These are phyloP conservation scores for Aspergillus egyptiacus DNA, from an alignment of 495 filamentous ascomycete genomes.

Conservation along the genomic window DNA sequence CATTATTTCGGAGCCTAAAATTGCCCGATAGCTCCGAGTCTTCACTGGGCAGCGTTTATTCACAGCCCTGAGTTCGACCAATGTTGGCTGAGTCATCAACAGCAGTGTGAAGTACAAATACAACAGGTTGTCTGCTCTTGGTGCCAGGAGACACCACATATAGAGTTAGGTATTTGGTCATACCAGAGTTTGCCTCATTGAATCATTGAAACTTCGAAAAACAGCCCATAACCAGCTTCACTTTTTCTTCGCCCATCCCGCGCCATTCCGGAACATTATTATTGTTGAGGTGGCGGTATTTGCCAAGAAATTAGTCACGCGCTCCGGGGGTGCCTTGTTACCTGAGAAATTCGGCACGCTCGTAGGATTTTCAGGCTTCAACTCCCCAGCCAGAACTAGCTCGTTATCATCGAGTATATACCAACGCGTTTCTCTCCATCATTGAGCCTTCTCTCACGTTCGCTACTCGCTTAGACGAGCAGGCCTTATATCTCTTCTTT, in stretches of 20 bases:
- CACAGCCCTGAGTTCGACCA: too few species aligned
- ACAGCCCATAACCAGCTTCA: background rate
- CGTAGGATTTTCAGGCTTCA: conserved; percentile 14
- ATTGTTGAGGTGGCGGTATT: conserved; percentile 13
- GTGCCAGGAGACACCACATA: background rate
- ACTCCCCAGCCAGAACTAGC: conserved; percentile 7
- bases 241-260: too few species aligned
- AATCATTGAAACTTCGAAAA: background rate
- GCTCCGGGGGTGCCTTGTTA: conserved; percentile 23
- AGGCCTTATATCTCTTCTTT: background rate
- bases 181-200: background rate
- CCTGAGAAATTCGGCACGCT: conserved; percentile 33
- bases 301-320: conserved; percentile 22
- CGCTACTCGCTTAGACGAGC: background rate
- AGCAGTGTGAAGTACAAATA: conserved; percentile 10
- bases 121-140: background rate
- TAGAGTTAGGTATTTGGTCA: background rate
- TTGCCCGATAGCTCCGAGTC: too few species aligned
- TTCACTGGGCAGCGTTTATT: too few species aligned
- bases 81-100: background rate
- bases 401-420: conserved; percentile 15
- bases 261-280: conserved; percentile 2
- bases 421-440: conserved; percentile 7
- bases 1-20: conserved; percentile 7
- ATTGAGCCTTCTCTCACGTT: background rate